Evolutionary conservation across 1,139 yeast species (phyloP).

Genomic region (Hyphopichia buzzinii): DNA sequence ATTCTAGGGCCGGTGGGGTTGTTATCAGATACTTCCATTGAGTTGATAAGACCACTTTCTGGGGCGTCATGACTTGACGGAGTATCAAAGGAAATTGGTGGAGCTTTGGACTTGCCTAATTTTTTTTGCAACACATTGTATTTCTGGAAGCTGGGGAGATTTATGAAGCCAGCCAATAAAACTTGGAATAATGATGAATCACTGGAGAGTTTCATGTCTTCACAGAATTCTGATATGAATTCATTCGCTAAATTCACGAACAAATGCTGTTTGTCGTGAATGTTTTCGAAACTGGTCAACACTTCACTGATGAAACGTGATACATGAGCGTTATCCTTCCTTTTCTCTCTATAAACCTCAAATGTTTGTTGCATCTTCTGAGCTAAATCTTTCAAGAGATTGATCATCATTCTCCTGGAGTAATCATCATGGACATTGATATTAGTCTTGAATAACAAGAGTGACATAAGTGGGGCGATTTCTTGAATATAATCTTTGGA

Average conservation of each 20-base stretch:
- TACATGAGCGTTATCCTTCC: conserved; percentile 18
- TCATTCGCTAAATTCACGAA: conserved; percentile 43
- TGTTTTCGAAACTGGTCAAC: conserved; percentile 35
- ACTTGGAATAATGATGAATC: conserved; percentile 72
- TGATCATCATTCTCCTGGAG: conserved; percentile 18
- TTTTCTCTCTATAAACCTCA: conserved; percentile 16
- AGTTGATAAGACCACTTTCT: not conserved
- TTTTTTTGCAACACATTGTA: conserved; percentile 48
- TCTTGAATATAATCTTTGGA: conserved; percentile 36
- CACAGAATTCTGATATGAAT: conserved; percentile 68
- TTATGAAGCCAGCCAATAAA: conserved; percentile 66
- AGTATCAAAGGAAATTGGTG: conserved; percentile 7
- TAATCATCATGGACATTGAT: conserved; percentile 14
- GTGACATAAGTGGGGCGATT: conserved; percentile 54
- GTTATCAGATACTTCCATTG: not conserved
- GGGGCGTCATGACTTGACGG: not conserved
- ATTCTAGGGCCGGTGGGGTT: conserved; percentile 27
- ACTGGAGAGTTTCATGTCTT: conserved; percentile 58
- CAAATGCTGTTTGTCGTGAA: conserved; percentile 30
- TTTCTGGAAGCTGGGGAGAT: conserved; percentile 71
- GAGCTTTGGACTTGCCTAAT: conserved; percentile 20
- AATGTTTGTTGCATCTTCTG: conserved; percentile 26
- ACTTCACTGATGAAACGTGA: conserved; percentile 42
- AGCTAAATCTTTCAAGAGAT: conserved; percentile 21
- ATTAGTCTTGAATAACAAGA: conserved; percentile 36